These are phyloP conservation scores for Pyrenophora seminiperda DNA, from an alignment of 2,329 filamentous ascomycete species.

Conservation along the genomic window DNA sequence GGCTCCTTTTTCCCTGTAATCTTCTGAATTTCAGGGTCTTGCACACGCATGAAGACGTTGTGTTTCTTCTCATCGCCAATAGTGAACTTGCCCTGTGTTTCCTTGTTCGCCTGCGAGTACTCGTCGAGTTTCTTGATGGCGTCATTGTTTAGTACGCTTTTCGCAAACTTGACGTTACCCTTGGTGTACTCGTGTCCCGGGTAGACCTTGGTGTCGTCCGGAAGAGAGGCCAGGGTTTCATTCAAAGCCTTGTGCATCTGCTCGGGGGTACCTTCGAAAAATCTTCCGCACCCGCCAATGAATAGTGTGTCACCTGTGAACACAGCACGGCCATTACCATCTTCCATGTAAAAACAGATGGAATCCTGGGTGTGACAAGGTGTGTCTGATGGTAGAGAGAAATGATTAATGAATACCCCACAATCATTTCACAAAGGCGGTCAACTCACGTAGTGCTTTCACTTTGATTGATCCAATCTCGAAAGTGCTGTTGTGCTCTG, in stretches of 20 bases:
- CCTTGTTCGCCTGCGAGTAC: constrained; percentile 77
- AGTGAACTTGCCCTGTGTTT: constrained; percentile 95
- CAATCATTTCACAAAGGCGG: too few species aligned
- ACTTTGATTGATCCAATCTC: constrained; percentile 82
- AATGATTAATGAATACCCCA: too few species aligned
- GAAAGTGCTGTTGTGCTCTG: constrained; percentile 76
- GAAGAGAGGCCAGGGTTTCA: constrained; percentile 76
- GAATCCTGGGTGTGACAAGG: constrained; percentile 98
- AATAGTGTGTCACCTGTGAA: constrained; percentile 98
- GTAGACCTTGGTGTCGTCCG: constrained; percentile 90
- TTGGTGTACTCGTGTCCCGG: constrained; percentile 99
- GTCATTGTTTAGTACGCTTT: constrained; percentile 75
- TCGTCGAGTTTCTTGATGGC: constrained; percentile 73
- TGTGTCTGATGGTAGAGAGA: constrained; percentile 60
- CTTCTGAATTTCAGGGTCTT: constrained; percentile 85
- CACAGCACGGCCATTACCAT: constrained; percentile 75
- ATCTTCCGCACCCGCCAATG: constrained; percentile 90
- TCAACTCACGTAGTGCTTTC: constrained; percentile 66
- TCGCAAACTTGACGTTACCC: constrained; percentile 86
- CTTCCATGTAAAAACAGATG: constrained; percentile 92
- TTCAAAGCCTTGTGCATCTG: constrained; percentile 94
- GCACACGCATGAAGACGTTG: constrained; percentile 94
- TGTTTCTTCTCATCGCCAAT: constrained; percentile 97
- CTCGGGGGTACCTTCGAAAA: constrained; percentile 87
- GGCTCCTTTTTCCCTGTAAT: constrained; percentile 80